Evolutionary conservation across 768 basidiomycete species (phyloP), one percentile per base, ranked within the genome.

Genomic region (Termitomyces sp.): DNA sequence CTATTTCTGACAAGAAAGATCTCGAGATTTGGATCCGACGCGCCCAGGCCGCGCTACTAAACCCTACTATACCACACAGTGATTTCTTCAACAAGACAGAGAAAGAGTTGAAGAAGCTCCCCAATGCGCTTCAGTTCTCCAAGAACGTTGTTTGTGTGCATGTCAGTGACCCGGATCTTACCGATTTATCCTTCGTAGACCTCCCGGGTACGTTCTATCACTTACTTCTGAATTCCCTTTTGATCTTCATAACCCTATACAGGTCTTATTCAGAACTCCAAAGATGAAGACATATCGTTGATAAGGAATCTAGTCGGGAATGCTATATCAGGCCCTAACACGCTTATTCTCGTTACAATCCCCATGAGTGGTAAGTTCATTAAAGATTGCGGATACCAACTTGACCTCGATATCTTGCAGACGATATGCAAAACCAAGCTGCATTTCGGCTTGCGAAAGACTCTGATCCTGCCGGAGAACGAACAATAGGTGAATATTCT

Each of bases 391-490:
- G 42, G 44, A 58, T 16, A 18, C 3, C 14, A 30, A 37, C 36
- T 14, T 34, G 22, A 32, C 30, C 8, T 26, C 33, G 22, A 26
- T 1, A 24, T 22, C 40, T 42, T 34, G 18, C 9, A 89, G 89
- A 87, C 48, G 89, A 91, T 49, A 79, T 87, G 30, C 78, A 88
- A 59, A 88, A 85, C 55, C 86, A 88, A 62, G 73, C 71, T 57
- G 86, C 87, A 0, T 76, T 83, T 2, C 71, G 58, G 3, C 69
- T 89, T 0, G 88, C 88, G 0, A 74, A 67, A 46, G 71, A 76
- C 5, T 79, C 70, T 1, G 88, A 89, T 65, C 79, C 79, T 0
- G 57, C 71, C 0, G 85, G 86, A 3, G 68, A 75, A 36, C 76
- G 88, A 0, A 91, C 85, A 0, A 87, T 89, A 56, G 88, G 88